A percentile compares a stretch with the other conserved stretches of the same genome.
These are phyloP conservation scores for Sordariomycetes sp. DNA, from an alignment of 2,329 filamentous ascomycete genomes.

Conservation along the genomic window DNA sequence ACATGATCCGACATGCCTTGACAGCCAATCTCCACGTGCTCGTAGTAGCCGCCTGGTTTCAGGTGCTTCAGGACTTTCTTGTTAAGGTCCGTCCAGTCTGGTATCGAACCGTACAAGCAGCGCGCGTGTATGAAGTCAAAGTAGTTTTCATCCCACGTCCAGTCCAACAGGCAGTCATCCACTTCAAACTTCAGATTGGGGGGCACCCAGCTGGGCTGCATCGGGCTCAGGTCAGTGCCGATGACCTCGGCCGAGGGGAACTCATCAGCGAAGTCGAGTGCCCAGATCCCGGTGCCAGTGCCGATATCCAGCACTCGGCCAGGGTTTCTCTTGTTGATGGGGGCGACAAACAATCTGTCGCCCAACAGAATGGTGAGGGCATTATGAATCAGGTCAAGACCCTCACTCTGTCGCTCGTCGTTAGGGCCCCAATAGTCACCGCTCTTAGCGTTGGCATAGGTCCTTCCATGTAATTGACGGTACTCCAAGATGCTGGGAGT, in stretches of 20 bases:
- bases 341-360: conserved; percentile 17
- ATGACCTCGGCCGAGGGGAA: conserved; percentile 14
- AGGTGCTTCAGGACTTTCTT: conserved; percentile 22
- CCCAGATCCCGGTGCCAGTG: conserved; percentile 21
- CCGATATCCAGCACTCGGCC: conserved; percentile 19
- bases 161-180: conserved; percentile 24
- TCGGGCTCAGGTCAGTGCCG: conserved; percentile 22
- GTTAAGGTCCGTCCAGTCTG: conserved; percentile 15
- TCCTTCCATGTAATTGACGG: conserved; percentile 26
- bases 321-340: conserved; percentile 7
- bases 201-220: conserved; percentile 26
- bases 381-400: conserved; percentile 20
- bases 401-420: not conserved
- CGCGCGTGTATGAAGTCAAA: conserved; percentile 27
- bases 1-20: conserved; percentile 14
- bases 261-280: conserved; percentile 8
- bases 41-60: conserved; percentile 45
- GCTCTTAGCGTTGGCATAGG: conserved; percentile 23
- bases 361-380: conserved; percentile 22
- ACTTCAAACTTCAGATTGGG: conserved; percentile 35
- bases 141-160: conserved; percentile 17
- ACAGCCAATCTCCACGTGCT: conserved; percentile 39
- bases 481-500: conserved; percentile 24
- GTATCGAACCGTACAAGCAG: conserved; percentile 19
- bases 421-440: conserved; percentile 11